A percentile compares a stretch with the other conserved stretches of the same genome.
Evolutionary conservation across 1,284 basidiomycete species (phyloP).

Genomic region (Termitomyces sp.): DNA sequence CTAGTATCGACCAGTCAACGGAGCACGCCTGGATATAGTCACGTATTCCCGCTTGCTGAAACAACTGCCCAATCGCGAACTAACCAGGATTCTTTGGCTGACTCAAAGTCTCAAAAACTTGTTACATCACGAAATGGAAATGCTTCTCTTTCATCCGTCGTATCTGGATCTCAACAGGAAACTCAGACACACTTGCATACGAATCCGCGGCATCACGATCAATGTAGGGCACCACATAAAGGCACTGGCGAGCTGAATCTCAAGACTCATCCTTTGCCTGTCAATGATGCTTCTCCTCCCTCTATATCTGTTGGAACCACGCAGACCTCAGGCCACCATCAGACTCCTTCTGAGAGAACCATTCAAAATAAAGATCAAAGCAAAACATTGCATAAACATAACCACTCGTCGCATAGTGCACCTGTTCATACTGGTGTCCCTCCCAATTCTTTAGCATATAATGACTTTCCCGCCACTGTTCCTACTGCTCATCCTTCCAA

Average conservation of each 20-base stretch:
- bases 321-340: neutral
- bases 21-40: neutral
- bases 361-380: slow-evolving; percentile 1
- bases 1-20: neutral
- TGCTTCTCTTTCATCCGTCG: neutral
- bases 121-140: neutral
- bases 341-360: neutral
- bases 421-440: neutral
- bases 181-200: neutral
- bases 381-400: slow-evolving; percentile 1
- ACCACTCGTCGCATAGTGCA: neutral
- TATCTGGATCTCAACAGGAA: neutral
- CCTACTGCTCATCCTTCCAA: neutral
- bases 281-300: neutral
- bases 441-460: neutral
- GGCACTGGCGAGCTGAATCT: neutral
- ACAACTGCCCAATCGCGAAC: neutral
- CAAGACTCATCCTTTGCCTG: neutral
- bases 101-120: neutral
- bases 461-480: neutral
- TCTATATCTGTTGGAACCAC: neutral
- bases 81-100: neutral
- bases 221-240: neutral
- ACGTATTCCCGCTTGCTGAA: neutral
- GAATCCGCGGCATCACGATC: neutral